Evolutionary conservation across 192 early-diverging fungal genomes (phyloP).

Genomic region (Gaertneriomyces sp.): DNA sequence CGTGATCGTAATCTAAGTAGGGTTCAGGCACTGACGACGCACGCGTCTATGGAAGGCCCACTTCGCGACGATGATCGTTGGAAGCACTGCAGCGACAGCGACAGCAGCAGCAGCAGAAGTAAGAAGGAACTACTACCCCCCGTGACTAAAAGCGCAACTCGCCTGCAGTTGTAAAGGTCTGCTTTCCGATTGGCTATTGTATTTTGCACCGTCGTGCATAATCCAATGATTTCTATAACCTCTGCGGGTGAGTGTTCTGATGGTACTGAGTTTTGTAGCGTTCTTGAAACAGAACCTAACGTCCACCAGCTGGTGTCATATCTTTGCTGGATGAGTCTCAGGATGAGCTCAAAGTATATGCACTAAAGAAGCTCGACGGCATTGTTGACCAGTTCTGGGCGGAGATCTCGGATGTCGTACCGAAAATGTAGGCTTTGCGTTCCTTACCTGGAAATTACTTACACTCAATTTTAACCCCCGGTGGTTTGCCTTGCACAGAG

Average conservation of each 20-base stretch:
- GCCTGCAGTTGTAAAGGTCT: not conserved
- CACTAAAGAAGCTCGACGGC: constrained; percentile 82
- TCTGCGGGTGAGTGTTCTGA: not conserved
- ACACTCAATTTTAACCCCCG: not conserved
- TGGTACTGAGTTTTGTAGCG: not conserved
- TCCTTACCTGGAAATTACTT: not conserved
- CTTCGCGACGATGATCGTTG: too few species aligned
- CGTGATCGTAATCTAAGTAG: too few species aligned
- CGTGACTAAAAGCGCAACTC: too few species aligned
- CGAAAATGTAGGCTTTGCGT: constrained; percentile 73
- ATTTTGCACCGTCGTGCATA: not conserved
- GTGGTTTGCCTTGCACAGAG: constrained; percentile 51
- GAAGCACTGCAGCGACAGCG: too few species aligned
- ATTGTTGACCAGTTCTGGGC: constrained; percentile 97
- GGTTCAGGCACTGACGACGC: too few species aligned
- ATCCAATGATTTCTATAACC: too few species aligned
- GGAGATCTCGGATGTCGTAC: constrained; percentile 90
- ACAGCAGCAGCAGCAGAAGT: too few species aligned
- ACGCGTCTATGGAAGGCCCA: too few species aligned
- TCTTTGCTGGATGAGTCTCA: constrained; percentile 90
- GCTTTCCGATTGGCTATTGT: not conserved
- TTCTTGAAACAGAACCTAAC: not conserved
- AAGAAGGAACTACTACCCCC: too few species aligned
- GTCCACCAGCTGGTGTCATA: constrained; percentile 76
- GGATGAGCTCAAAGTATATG: constrained; percentile 88